These are phyloP conservation scores for Sophora flavescens DNA, from an alignment of 306 rosid genomes.

Conservation along the genomic window DNA sequence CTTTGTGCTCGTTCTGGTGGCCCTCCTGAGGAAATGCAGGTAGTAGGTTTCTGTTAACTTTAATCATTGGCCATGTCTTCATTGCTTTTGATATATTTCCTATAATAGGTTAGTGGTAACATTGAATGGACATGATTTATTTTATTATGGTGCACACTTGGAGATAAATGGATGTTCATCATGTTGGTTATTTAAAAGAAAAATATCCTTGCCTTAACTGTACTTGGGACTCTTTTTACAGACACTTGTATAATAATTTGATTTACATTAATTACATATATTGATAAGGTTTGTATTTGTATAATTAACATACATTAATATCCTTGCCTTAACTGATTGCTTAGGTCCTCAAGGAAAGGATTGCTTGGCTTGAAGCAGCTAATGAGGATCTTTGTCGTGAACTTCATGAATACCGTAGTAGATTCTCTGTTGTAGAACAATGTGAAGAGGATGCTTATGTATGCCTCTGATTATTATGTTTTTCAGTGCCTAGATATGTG, in stretches of 20 bases:
- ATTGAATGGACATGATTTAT: conserved; percentile 21
- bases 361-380: conserved; percentile 96
- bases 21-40: conserved; percentile 91
- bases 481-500: conserved; percentile 31
- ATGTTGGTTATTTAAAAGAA: conserved; percentile 35
- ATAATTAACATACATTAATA: too few relatives aligned
- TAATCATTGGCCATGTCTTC: conserved; percentile 27
- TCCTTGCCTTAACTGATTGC: conserved; percentile 40
- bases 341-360: conserved; percentile 92
- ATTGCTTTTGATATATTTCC: conserved; percentile 26
- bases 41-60: conserved; percentile 41
- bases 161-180: conserved; percentile 20
- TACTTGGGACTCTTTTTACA: background rate
- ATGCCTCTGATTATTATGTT: conserved; percentile 49
- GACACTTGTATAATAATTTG: conserved; percentile 4
- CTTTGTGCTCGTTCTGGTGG: conserved; percentile 94
- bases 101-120: conserved; percentile 6
- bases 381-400: conserved; percentile 92
- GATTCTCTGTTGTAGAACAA: conserved; percentile 64
- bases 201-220: conserved; percentile 8
- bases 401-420: conserved; percentile 86
- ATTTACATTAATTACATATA: conserved; percentile 10
- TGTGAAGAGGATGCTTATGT: conserved; percentile 77
- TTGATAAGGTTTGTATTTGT: background rate
- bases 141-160: conserved; percentile 25